Evolutionary conservation across 768 basidiomycete species (phyloP).

Genomic region (Dioszegia crocea): DNA sequence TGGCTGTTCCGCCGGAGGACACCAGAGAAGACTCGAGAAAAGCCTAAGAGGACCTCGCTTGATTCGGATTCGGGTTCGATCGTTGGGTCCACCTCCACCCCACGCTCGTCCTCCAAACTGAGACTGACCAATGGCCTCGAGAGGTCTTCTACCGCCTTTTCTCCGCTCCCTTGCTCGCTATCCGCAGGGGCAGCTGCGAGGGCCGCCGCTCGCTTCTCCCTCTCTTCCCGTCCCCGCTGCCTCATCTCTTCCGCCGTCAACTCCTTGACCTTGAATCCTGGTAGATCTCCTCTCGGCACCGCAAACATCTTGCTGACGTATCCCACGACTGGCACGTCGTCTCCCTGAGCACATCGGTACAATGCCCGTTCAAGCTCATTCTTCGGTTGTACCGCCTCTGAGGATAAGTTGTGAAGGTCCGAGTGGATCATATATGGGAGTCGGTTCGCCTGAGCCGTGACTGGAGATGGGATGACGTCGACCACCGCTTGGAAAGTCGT

Average conservation of each 20-base stretch:
- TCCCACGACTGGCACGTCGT: slow-evolving; percentile 65
- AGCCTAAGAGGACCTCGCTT: slow-evolving; percentile 75
- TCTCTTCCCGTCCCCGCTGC: slow-evolving; percentile 56
- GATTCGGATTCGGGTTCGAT: slow-evolving; percentile 9
- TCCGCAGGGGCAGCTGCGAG: slow-evolving; percentile 13
- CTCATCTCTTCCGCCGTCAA: slow-evolving; percentile 82
- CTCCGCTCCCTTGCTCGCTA: neutral
- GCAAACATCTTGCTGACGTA: slow-evolving; percentile 99
- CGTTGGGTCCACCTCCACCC: neutral
- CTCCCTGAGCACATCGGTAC: slow-evolving; percentile 63
- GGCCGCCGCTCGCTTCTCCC: slow-evolving; percentile 42
- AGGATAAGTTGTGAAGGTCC: slow-evolving; percentile 45
- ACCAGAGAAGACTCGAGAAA: slow-evolving; percentile 90
- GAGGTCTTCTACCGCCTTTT: slow-evolving; percentile 16
- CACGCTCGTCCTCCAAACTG: neutral
- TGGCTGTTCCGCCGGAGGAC: slow-evolving; percentile 63
- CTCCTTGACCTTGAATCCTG: slow-evolving; percentile 73
- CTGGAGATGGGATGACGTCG: slow-evolving; percentile 87
- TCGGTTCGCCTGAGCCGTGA: slow-evolving; percentile 71
- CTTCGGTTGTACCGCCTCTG: slow-evolving; percentile 56
- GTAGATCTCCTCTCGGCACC: slow-evolving; percentile 70
- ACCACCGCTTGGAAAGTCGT: slow-evolving; percentile 87
- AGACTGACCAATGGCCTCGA: slow-evolving; percentile 23
- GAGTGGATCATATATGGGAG: slow-evolving; percentile 91
- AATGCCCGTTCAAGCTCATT: slow-evolving; percentile 80